phyloP scores from a whole-genome alignment of 2,329 filamentous ascomycete genomes.

The Graphilbum fragrans region DNA sequence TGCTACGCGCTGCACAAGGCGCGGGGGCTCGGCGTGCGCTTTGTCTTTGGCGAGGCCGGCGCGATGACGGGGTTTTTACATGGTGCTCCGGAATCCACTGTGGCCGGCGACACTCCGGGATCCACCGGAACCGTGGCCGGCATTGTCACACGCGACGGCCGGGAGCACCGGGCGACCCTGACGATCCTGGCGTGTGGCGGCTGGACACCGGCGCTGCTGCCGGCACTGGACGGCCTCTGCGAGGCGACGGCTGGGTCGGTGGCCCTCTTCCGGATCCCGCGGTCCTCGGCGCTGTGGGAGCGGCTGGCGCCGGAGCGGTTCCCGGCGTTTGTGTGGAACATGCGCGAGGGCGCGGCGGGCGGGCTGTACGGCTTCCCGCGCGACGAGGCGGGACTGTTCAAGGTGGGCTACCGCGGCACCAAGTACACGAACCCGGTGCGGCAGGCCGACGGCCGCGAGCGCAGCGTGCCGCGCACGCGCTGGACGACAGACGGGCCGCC shows the following conservation, averaged over 20 bases:
- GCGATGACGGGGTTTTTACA: slow-evolving; percentile 14
- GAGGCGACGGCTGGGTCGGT: slow-evolving; percentile 36
- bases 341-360: slow-evolving; percentile 10
- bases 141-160: slow-evolving; percentile 24
- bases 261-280: slow-evolving; percentile 28
- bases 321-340: slow-evolving; percentile 10
- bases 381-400: slow-evolving; percentile 13
- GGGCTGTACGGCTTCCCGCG: slow-evolving; percentile 17
- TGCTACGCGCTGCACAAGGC: slow-evolving; percentile 30
- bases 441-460: slow-evolving; percentile 20
- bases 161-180: slow-evolving; percentile 18
- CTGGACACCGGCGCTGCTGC: slow-evolving; percentile 29
- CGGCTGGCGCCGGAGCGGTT: slow-evolving; percentile 29
- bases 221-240: slow-evolving; percentile 25
- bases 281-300: slow-evolving; percentile 19
- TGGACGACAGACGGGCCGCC: slow-evolving; percentile 14
- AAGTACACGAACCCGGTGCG: slow-evolving; percentile 25
- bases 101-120: no score
- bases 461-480: slow-evolving; percentile 26
- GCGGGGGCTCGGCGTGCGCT: slow-evolving; percentile 24
- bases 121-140: slow-evolving; percentile 21
- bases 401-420: slow-evolving; percentile 17
- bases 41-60: slow-evolving; percentile 24
- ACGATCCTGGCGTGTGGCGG: slow-evolving; percentile 28
- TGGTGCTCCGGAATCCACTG: background rate